A percentile compares a stretch with the other conserved stretches of the same genome.
Conservation (phyloP, 345 rosid species). For the Barbarea vulgaris region DNA sequence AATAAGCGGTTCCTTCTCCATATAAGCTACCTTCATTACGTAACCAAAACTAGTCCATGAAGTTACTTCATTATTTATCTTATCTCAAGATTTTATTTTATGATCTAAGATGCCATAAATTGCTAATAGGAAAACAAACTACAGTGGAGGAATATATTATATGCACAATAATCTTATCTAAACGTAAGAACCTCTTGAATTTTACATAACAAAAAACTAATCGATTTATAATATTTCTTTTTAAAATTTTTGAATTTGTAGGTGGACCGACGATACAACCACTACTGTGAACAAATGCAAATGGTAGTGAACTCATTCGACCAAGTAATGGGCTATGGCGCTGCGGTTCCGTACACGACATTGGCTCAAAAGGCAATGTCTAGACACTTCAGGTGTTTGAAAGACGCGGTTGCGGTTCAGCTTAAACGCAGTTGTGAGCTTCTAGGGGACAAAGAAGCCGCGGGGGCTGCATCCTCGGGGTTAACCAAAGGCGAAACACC, state of each 20-base stretch:
- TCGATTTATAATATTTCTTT: background rate
- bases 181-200: background rate
- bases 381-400: constrained; percentile 87
- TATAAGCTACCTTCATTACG: constrained; percentile 40
- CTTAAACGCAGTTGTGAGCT: constrained; percentile 78
- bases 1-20: constrained; percentile 25
- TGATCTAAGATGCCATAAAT: constrained; percentile 4
- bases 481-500: constrained; percentile 91
- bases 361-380: constrained; percentile 98
- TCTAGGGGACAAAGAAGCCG: constrained; percentile 82
- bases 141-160: background rate
- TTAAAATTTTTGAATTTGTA: constrained; percentile 19
- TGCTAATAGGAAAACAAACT: background rate
- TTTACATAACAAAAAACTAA: constrained; percentile 1
- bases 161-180: background rate
- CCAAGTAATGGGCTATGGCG: constrained; percentile 74
- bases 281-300: constrained; percentile 94
- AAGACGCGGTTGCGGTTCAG: constrained; percentile 79
- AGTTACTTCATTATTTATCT: constrained; percentile 34
- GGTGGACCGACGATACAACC: constrained; percentile 92
- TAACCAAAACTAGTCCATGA: constrained; percentile 42
- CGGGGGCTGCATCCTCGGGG: constrained; percentile 60
- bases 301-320: constrained; percentile 85
- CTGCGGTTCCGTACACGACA: constrained; percentile 83
- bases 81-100: background rate